Percentiles rank a stretch among this genome's conserved stretches.
Conservation (phyloP, 1,284 basidiomycete species). For the Polyporus tsugae region DNA sequence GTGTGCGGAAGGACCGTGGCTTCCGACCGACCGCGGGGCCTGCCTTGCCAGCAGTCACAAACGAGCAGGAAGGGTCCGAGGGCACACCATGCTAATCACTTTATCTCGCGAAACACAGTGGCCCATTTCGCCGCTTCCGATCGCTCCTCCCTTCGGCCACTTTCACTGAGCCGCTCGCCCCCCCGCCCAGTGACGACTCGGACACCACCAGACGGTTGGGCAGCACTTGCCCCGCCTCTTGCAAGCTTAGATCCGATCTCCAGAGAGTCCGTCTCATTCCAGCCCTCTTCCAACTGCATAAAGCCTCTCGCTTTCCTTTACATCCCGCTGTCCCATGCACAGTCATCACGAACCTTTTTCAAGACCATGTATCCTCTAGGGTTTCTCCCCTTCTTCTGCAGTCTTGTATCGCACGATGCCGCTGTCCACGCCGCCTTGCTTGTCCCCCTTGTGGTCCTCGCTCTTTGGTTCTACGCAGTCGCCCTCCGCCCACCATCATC, state of each 20-base stretch:
- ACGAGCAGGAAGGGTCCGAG: slow-evolving; percentile 6
- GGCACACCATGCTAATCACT: slow-evolving; percentile 28
- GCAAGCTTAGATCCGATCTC: slow-evolving; percentile 29
- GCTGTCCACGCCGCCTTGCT: slow-evolving; percentile 61
- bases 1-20: slow-evolving; percentile 23
- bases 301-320: slow-evolving; percentile 28
- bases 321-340: slow-evolving; percentile 22
- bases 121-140: slow-evolving; percentile 6
- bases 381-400: slow-evolving; percentile 62
- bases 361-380: slow-evolving; percentile 56
- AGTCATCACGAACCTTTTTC: slow-evolving; percentile 25
- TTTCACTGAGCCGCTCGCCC: background rate
- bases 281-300: slow-evolving; percentile 24
- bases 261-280: slow-evolving; percentile 21
- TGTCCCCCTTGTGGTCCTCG: slow-evolving; percentile 60
- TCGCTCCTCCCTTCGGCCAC: slow-evolving; percentile 7
- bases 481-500: slow-evolving; percentile 22
- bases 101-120: slow-evolving; percentile 26
- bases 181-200: slow-evolving; percentile 3
- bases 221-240: background rate
- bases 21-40: slow-evolving; percentile 17
- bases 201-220: slow-evolving; percentile 12
- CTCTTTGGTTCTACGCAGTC: slow-evolving; percentile 52
- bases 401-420: slow-evolving; percentile 64
- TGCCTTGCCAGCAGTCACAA: slow-evolving; percentile 5